Conservation (phyloP, 257 asterid species). For the Apocynum venetum region DNA sequence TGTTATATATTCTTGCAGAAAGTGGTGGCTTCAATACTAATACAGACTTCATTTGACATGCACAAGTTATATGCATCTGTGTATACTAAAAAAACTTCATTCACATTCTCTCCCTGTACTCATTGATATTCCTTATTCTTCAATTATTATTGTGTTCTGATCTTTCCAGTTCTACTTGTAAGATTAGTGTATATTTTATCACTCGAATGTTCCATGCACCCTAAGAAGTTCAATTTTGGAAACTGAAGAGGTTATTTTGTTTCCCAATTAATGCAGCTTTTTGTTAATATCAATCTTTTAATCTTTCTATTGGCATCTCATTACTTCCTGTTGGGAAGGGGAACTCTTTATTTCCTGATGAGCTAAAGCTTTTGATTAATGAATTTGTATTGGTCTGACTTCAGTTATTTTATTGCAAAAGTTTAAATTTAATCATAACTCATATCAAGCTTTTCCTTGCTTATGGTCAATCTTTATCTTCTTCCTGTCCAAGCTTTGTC, state of each 20-base stretch:
- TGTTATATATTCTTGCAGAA: background rate
- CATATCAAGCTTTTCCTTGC: background rate
- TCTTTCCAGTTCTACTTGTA: background rate
- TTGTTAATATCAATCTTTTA: background rate
- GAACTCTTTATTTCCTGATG: background rate
- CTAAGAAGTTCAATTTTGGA: background rate
- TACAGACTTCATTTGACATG: background rate
- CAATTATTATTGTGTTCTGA: background rate
- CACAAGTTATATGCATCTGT: background rate
- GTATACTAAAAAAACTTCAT: background rate
- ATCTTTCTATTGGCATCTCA: background rate
- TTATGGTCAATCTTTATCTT: background rate
- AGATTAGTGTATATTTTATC: background rate
- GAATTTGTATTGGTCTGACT: background rate
- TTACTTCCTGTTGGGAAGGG: background rate
- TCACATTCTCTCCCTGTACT: background rate
- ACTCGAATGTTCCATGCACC: background rate
- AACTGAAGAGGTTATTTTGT: background rate
- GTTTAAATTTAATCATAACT: background rate
- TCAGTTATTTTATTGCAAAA: background rate
- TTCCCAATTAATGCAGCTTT: background rate
- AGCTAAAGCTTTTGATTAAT: background rate
- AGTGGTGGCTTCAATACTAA: background rate
- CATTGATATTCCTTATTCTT: background rate
- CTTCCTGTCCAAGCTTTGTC: background rate